phyloP scores from a whole-genome alignment of 73 alveolate genomes.

The Halteria grandinella region DNA sequence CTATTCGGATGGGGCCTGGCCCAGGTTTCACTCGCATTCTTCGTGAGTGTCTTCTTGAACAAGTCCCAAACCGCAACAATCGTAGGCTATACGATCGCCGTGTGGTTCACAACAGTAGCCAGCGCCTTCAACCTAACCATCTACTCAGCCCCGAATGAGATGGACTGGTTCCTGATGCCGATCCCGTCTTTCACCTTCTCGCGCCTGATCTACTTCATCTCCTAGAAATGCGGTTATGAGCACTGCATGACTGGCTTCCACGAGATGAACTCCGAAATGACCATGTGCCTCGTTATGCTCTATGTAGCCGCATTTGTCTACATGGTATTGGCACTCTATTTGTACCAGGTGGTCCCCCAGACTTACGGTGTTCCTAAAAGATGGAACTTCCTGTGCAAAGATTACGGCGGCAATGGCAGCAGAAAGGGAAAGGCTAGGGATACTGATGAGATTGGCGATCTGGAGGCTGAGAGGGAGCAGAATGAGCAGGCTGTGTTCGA shows the following conservation, averaged over 20 bases:
- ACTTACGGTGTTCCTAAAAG: conserved; percentile 91
- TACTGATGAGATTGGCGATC: conserved; percentile 22
- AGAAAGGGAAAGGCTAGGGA: neutral
- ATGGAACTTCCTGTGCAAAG: conserved; percentile 12
- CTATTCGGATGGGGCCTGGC: conserved; percentile 95
- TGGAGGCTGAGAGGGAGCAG: conserved; percentile 16
- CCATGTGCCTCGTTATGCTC: conserved; percentile 75
- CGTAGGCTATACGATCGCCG: conserved; percentile 92
- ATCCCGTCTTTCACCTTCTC: conserved; percentile 80
- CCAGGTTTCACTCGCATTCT: conserved; percentile 94
- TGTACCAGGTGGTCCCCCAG: conserved; percentile 91
- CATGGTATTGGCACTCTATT: conserved; percentile 87
- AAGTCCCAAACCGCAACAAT: conserved; percentile 93
- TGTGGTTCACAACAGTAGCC: conserved; percentile 84
- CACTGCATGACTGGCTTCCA: conserved; percentile 75
- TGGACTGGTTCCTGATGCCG: conserved; percentile 78
- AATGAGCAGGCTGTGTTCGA: conserved; percentile 4
- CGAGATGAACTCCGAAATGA: conserved; percentile 78
- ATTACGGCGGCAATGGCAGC: neutral
- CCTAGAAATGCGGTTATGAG: conserved; percentile 88
- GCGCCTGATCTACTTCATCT: conserved; percentile 85
- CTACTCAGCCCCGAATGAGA: conserved; percentile 85
- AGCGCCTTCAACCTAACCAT: conserved; percentile 80
- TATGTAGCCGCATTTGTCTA: conserved; percentile 76
- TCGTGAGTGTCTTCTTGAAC: conserved; percentile 87